phyloP scores from a whole-genome alignment of 1,139 yeast genomes.

The Hemisphaericaspora xylofermentans region DNA sequence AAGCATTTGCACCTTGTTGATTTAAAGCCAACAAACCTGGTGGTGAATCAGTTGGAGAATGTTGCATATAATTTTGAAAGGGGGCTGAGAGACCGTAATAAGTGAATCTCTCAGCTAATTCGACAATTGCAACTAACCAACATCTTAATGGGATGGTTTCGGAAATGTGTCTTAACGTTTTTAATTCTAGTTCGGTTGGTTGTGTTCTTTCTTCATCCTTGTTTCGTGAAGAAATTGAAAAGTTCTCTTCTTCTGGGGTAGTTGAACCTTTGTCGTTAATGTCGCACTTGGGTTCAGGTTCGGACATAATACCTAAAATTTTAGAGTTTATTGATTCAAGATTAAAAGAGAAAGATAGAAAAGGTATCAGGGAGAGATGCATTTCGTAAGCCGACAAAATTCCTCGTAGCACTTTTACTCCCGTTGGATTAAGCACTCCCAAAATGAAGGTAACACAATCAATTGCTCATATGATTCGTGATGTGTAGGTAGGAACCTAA shows the following conservation, averaged over 20 bases:
- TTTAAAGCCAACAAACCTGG: constrained; percentile 67
- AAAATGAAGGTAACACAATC: no score
- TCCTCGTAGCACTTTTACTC: no score
- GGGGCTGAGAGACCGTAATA: constrained; percentile 79
- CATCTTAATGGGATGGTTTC: constrained; percentile 46
- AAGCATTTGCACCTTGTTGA: constrained; percentile 67
- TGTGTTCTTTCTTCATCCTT: constrained; percentile 26
- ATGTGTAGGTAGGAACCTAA: no score
- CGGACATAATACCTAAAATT: no score
- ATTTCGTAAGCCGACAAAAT: no score
- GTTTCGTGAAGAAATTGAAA: neutral
- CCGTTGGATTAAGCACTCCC: no score
- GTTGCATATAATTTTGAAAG: constrained; percentile 76
- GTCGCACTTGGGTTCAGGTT: neutral
- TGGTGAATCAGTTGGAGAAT: constrained; percentile 43
- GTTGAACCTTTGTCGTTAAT: neutral
- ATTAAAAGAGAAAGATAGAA: no score
- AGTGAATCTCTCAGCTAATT: constrained; percentile 81
- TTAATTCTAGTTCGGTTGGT: constrained; percentile 42
- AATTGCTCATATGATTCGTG: no score
- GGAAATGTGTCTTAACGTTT: constrained; percentile 41
- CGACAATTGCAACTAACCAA: constrained; percentile 77
- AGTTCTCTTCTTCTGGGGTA: neutral
- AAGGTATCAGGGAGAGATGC: no score
- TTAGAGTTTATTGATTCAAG: no score